A percentile compares a stretch with the other conserved stretches of the same genome.
Conservation (phyloP, 108 stramenopile species). For the Nitzschia palea region DNA sequence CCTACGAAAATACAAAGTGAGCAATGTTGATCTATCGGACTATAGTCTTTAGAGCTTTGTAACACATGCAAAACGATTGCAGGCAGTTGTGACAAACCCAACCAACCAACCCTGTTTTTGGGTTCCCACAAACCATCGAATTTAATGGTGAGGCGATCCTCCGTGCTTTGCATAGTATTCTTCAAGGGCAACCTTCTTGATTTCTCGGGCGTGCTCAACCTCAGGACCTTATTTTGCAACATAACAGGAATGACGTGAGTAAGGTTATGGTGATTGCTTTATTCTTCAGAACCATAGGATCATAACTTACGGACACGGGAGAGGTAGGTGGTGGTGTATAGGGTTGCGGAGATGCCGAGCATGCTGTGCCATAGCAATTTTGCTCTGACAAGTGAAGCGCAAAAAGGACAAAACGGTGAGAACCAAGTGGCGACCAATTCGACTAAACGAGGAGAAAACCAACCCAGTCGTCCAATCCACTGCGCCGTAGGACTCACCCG, state of each 20-base stretch:
- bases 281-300: not conserved
- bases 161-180: conserved; percentile 47
- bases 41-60: too few species aligned
- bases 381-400: conserved; percentile 3
- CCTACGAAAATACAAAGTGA: too few species aligned
- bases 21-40: too few species aligned
- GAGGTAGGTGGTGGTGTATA: conserved; percentile 40
- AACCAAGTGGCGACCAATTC: not conserved
- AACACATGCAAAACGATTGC: too few species aligned
- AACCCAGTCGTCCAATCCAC: not conserved
- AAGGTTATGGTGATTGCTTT: not conserved
- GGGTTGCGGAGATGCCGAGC: conserved; percentile 31
- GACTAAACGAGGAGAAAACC: not conserved
- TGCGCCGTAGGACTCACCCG: conserved; percentile 31
- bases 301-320: conserved; percentile 36
- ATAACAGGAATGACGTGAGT: too few species aligned
- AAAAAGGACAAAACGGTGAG: not conserved
- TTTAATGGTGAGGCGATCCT: conserved; percentile 36
- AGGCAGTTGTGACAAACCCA: too few species aligned
- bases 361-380: conserved; percentile 34
- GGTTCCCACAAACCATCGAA: too few species aligned
- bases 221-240: conserved; percentile 36
- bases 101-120: too few species aligned
- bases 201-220: conserved; percentile 20
- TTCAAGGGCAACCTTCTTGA: conserved; percentile 23